Conservation (phyloP, 805 yeast species). For the Vanderwaltozyma verrucispora region DNA sequence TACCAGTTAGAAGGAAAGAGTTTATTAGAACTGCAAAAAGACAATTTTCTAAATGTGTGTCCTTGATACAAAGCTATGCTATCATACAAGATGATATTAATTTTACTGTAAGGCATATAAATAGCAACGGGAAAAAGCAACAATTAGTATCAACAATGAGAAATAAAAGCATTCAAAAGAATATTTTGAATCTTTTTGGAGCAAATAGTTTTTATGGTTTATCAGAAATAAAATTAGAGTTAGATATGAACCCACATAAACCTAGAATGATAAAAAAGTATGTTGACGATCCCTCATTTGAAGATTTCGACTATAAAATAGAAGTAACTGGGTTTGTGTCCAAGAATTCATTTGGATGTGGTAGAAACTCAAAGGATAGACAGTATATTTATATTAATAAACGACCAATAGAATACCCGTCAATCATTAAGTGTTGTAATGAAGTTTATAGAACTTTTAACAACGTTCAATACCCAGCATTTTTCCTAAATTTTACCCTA, state of each 20-base stretch:
- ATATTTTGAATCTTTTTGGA: constrained; percentile 63
- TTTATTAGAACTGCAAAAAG: constrained; percentile 54
- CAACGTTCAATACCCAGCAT: constrained; percentile 60
- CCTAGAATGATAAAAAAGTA: constrained; percentile 11
- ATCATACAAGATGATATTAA: constrained; percentile 48
- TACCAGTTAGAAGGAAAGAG: constrained; percentile 80
- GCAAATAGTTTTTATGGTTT: constrained; percentile 51
- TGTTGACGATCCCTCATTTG: constrained; percentile 9
- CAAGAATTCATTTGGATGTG: constrained; percentile 67
- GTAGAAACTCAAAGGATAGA: constrained; percentile 60
- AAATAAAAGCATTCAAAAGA: constrained; percentile 37
- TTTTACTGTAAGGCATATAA: constrained; percentile 48
- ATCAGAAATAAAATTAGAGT: constrained; percentile 35
- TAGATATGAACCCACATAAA: constrained; percentile 29
- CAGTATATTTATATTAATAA: constrained; percentile 66
- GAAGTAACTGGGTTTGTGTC: constrained; percentile 56
- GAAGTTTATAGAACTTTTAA: constrained; percentile 69
- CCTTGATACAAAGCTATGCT: constrained; percentile 56
- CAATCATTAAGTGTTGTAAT: constrained; percentile 48
- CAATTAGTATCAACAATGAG: constrained; percentile 53
- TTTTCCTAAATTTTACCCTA: constrained; percentile 49
- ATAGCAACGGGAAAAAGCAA: constrained; percentile 38
- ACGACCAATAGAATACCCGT: constrained; percentile 58
- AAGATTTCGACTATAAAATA: constrained; percentile 26
- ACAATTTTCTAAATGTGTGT: constrained; percentile 63